Evolutionary conservation across 2,329 filamentous ascomycete genomes (phyloP).

Genomic region (Xylariomycetidae sp.): DNA sequence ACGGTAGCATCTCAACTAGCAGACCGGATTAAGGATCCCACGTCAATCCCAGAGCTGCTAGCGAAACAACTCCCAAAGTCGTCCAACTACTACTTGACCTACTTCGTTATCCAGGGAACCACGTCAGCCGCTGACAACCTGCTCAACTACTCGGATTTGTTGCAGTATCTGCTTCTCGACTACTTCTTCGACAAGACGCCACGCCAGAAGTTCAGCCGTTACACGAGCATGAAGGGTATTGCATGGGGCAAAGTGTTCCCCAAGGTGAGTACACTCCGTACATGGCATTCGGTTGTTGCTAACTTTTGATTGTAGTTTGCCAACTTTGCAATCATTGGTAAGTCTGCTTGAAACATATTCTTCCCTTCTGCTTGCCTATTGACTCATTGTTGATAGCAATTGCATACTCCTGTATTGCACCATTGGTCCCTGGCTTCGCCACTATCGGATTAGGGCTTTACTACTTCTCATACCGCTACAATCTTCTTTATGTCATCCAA

Average conservation of each 20-base stretch:
- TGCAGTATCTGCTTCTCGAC: conserved; percentile 59
- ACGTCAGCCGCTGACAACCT: conserved; percentile 63
- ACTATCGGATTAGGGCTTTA: conserved; percentile 64
- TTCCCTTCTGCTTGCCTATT: not conserved
- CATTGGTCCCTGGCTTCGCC: conserved; percentile 67
- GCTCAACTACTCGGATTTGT: conserved; percentile 55
- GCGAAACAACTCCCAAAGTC: conserved; percentile 61
- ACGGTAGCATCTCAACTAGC: conserved; percentile 22
- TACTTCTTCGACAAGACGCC: conserved; percentile 67
- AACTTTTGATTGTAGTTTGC: conserved; percentile 18
- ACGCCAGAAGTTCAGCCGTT: conserved; percentile 64
- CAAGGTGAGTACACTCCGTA: conserved; percentile 45
- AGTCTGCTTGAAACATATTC: conserved; percentile 1
- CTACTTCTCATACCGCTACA: conserved; percentile 73
- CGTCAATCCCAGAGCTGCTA: conserved; percentile 43
- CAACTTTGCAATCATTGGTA: conserved; percentile 29
- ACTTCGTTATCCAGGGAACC: conserved; percentile 71
- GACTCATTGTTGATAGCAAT: conserved; percentile 35
- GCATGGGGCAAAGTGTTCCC: conserved; percentile 69
- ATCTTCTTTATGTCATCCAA: conserved; percentile 68
- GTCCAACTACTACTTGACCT: conserved; percentile 74
- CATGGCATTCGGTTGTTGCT: conserved; percentile 29
- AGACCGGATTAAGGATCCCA: conserved; percentile 21
- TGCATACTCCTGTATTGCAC: conserved; percentile 71
- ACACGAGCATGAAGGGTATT: conserved; percentile 54